These are phyloP conservation scores for Medicago ruthenica DNA, from an alignment of 306 rosid species.

Conservation along the genomic window DNA sequence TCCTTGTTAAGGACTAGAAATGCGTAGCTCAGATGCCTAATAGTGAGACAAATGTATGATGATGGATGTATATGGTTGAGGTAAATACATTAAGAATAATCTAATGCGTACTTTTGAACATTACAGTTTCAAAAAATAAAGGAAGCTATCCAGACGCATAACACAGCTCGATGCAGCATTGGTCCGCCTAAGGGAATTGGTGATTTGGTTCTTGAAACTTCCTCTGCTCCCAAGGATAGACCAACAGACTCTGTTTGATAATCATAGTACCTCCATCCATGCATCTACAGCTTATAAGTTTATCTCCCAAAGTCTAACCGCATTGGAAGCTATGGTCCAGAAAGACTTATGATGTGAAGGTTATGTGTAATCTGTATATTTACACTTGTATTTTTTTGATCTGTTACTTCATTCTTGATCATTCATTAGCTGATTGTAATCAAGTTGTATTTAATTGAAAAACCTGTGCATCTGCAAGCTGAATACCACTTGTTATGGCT, in stretches of 20 bases:
- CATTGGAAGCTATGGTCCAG: conserved; percentile 31
- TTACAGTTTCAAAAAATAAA: conserved; percentile 94
- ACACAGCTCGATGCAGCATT: conserved; percentile 97
- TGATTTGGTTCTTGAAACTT: conserved; percentile 61
- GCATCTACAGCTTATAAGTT: conserved; percentile 34
- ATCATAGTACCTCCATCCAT: conserved; percentile 35
- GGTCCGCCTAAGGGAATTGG: conserved; percentile 86
- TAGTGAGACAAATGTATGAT: conserved; percentile 29
- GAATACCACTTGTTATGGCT: conserved; percentile 22
- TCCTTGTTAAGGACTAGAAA: neutral
- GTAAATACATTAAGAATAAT: conserved; percentile 2
- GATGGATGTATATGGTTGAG: conserved; percentile 15
- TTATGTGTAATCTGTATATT: conserved; percentile 60
- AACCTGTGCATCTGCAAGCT: conserved; percentile 27
- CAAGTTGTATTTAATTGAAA: conserved; percentile 29
- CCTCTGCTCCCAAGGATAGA: conserved; percentile 59
- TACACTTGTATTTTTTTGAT: conserved; percentile 6
- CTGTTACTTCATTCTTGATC: conserved; percentile 56
- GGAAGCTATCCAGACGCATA: conserved; percentile 86
- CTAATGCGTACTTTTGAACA: conserved; percentile 38
- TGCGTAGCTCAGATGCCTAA: neutral
- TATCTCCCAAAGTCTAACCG: conserved; percentile 16
- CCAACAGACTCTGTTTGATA: conserved; percentile 60
- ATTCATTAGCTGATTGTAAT: conserved; percentile 53
- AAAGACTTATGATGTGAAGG: conserved; percentile 40